phyloP scores from a whole-genome alignment of 495 filamentous ascomycete species.

The Lichina pygmaea region DNA sequence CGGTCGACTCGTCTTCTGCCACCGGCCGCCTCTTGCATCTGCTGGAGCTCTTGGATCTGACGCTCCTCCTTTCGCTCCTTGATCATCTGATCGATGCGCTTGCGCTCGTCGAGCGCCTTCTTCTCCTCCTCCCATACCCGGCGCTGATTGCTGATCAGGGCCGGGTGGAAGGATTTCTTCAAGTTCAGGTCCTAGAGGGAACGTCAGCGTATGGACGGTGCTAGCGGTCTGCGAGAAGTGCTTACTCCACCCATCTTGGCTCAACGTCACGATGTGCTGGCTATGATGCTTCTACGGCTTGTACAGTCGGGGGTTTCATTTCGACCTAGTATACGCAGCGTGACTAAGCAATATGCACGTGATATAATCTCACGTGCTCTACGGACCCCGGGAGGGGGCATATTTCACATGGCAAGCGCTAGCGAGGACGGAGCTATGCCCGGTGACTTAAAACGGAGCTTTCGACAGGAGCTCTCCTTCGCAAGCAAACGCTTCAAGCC shows the following conservation, averaged over 20 bases:
- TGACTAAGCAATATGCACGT: no score
- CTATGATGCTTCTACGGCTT: no score
- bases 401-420: no score
- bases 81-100: constrained; percentile 58
- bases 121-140: constrained; percentile 71
- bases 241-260: constrained; percentile 16
- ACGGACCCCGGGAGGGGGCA: no score
- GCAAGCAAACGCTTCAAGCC: no score
- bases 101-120: constrained; percentile 84
- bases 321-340: no score
- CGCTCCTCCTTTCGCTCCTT: constrained; percentile 91
- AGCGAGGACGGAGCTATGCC: no score
- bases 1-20: constrained; percentile 44
- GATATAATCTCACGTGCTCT: no score
- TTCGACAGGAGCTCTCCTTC: no score
- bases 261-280: background rate
- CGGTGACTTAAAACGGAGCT: no score
- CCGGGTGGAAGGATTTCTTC: constrained; percentile 95
- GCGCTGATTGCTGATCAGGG: constrained; percentile 55
- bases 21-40: constrained; percentile 70
- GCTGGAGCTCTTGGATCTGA: constrained; percentile 70
- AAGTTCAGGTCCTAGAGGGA: constrained; percentile 41
- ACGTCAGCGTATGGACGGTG: background rate
- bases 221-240: background rate
- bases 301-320: no score